phyloP scores from a whole-genome alignment of 352 stramenopile species.

The Phytopythium helicoides region DNA sequence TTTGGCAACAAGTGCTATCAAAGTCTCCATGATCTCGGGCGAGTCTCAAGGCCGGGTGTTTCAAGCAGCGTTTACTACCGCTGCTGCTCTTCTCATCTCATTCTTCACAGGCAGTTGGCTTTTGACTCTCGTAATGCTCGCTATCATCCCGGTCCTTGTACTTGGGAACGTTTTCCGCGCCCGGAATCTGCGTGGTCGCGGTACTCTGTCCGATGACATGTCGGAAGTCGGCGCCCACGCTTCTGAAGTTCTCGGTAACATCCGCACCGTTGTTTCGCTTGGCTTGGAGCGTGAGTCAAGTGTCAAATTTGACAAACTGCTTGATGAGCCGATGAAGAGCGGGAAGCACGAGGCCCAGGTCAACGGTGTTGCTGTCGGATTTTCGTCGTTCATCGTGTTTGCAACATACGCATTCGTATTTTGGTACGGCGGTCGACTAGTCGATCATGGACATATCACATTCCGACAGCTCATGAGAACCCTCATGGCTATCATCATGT shows the following conservation, averaged over 20 bases:
- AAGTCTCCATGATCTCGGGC: slow-evolving; percentile 39
- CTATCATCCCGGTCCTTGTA: slow-evolving; percentile 60
- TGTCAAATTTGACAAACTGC: slow-evolving; percentile 15
- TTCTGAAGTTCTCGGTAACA: slow-evolving; percentile 44
- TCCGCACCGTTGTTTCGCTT: slow-evolving; percentile 43
- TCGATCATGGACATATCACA: slow-evolving; percentile 37
- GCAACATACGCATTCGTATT: slow-evolving; percentile 57
- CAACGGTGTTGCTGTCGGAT: slow-evolving; percentile 58
- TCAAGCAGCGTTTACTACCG: slow-evolving; percentile 38
- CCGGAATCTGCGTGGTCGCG: slow-evolving; percentile 27
- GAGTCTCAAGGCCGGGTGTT: slow-evolving; percentile 43
- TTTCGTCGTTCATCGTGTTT: slow-evolving; percentile 60
- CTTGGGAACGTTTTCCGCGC: slow-evolving; percentile 31
- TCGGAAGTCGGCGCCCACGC: slow-evolving; percentile 35
- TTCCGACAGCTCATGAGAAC: no score
- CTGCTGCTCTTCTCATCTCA: slow-evolving; percentile 38
- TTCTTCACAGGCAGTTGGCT: slow-evolving; percentile 50
- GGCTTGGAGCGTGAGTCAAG: slow-evolving; percentile 27
- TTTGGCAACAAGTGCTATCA: slow-evolving; percentile 45
- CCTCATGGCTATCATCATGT: slow-evolving; percentile 57
- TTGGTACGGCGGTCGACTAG: slow-evolving; percentile 55
- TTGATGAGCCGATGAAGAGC: slow-evolving; percentile 23
- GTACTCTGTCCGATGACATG: slow-evolving; percentile 21
- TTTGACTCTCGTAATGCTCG: slow-evolving; percentile 62
- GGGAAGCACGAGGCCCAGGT: slow-evolving; percentile 31